These are phyloP conservation scores for Kernera saxatilis DNA, from an alignment of 345 rosid species.

Conservation along the genomic window DNA sequence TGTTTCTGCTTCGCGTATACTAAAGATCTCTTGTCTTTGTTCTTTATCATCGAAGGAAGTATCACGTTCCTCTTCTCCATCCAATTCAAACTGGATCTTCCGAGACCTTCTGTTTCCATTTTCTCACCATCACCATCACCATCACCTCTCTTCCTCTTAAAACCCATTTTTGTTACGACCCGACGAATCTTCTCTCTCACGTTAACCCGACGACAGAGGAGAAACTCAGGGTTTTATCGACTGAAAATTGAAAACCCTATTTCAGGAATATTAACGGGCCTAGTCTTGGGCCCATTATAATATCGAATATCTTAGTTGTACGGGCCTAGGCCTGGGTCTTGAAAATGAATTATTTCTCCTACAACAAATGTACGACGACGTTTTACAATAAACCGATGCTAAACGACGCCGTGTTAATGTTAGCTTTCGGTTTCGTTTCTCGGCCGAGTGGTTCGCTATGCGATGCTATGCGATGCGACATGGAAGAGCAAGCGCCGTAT, in stretches of 20 bases:
- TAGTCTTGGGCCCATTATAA: neutral
- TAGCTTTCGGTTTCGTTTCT: neutral
- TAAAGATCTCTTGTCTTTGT: slow-evolving; percentile 84
- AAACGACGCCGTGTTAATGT: neutral
- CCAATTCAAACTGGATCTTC: slow-evolving; percentile 3
- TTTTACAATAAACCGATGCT: neutral
- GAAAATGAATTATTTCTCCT: neutral
- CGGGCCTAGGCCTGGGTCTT: neutral
- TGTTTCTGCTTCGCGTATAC: slow-evolving; percentile 77
- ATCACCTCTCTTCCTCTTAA: slow-evolving; percentile 43
- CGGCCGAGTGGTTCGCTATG: neutral
- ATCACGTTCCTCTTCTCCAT: slow-evolving; percentile 44
- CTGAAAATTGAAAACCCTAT: neutral
- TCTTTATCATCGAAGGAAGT: slow-evolving; percentile 85
- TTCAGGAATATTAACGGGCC: neutral
- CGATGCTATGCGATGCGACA: slow-evolving; percentile 28
- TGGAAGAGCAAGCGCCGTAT: slow-evolving; percentile 25
- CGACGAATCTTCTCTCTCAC: neutral
- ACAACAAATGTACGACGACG: neutral
- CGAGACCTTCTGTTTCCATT: slow-evolving; percentile 22
- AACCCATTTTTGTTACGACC: slow-evolving; percentile 36
- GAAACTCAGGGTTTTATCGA: slow-evolving; percentile 23
- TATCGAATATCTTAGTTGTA: neutral
- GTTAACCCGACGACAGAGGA: slow-evolving; percentile 9
- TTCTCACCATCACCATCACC: slow-evolving; percentile 21